Base-by-base conservation (phyloP, 257 asterid genomes). In the Ligustrum vulgare region DNA sequence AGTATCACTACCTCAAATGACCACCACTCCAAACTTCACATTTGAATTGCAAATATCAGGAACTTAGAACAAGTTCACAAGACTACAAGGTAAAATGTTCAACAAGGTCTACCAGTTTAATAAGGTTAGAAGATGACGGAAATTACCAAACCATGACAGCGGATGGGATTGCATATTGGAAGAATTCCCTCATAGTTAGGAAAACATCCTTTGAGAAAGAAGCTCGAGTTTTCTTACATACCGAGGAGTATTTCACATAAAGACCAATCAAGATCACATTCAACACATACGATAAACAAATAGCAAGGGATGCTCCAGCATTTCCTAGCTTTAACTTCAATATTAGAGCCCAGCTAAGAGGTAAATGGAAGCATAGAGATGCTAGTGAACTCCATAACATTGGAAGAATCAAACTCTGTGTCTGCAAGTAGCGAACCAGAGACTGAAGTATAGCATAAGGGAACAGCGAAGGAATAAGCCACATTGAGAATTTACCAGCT, bases 21-120 rank as follows among this genome's bases (percentile, higher is more conserved):
- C 91, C 89, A 87, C 88, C 89, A 83, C 81, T 87, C 91, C 82
- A 87, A 85, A 74, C 91, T 87, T 69, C 79, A 70, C 20, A 71
- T 15, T 18, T 2, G 65, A 58, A n/a, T n/a, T 22, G 28, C 65
- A 58, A 58, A n/a, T 18, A n/a, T 8, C 32, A 2, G 15, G 28
- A 58, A 22, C 65, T 58, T 58, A 22, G 15, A 22, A 9, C 0
- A 58, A 22, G 32, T 58, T 58, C 25, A 5, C 2, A 51, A 15
- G 62, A 22, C 13, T 7, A 22, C 32, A 22, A 22, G 62, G 22
- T 15, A 51, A 22, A 58, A 58, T 5, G 6, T 8, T 32, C 22
- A 58, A 58, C 22, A 58, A 8, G 31, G 62, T n/a, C 10, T 5
- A 25, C 49, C 15, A 16, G 8, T 51, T 51, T 51, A 8, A 4